phyloP scores from a whole-genome alignment of 108 stramenopile genomes.

The Stephanodiscus minutulus region DNA sequence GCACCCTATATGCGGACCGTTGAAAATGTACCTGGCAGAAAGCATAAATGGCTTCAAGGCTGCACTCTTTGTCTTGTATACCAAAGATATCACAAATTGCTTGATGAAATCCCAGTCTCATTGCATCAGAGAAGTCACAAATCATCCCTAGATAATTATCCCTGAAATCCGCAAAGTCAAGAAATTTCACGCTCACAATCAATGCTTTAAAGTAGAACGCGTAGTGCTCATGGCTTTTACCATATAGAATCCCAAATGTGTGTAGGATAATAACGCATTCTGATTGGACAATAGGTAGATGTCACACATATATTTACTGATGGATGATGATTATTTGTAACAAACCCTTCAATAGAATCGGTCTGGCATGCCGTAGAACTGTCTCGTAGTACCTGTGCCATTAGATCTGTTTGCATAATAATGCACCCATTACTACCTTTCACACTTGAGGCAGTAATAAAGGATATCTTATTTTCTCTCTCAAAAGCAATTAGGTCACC shows the following conservation, averaged over 20 bases:
- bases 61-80: no score
- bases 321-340: background rate
- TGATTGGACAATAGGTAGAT: background rate
- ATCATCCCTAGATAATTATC: background rate
- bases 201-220: background rate
- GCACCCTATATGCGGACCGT: background rate
- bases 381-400: background rate
- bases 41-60: background rate
- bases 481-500: background rate
- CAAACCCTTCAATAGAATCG: conserved; percentile 1
- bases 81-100: background rate
- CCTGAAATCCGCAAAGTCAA: background rate
- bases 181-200: background rate
- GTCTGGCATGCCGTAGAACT: conserved; percentile 1
- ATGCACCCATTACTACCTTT: conserved; percentile 1
- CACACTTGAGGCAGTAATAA: background rate
- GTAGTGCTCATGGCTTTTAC: background rate
- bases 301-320: background rate
- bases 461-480: background rate
- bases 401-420: background rate
- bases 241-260: conserved; percentile 9
- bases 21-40: conserved; percentile 7
- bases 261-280: background rate
- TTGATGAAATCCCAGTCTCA: background rate
- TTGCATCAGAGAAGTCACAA: conserved; percentile 15